Evolutionary conservation across 2,329 filamentous ascomycete species (phyloP), one percentile per base, ranked within the genome.

Genomic region (Fusarium continuum): DNA sequence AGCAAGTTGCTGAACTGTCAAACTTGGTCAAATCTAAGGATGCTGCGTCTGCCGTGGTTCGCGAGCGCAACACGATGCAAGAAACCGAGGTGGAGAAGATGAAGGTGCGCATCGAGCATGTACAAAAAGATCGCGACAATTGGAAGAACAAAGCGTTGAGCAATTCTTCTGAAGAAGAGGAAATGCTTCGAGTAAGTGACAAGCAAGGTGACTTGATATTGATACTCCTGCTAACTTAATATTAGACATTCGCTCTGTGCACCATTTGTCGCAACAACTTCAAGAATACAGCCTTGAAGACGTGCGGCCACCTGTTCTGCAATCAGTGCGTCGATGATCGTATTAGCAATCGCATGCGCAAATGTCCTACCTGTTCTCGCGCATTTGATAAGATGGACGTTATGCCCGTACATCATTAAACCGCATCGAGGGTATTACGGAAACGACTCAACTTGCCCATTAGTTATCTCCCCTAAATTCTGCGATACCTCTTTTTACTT

Each of bases 271-370:
- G 92, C 68, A 90, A 88, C 72, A 92, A 94, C 68, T 93, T 97
- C 80, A 98, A 98, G 78, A 92, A 98, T 73, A 96, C 93, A 1
- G 90, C 90, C 9, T 85, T 99, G 75, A 96, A 95, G 79, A 93
- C 91, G 1, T 99, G 95, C 75, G 95, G 95, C 2, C 95, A 99
- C 76, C 86, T 96, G 43, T 97, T 98, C 77, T 99, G 95, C 83
- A 89, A 89, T 72, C 85, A 88, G 41, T 99, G 95, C 74, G 91
- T 98, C 20, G 92, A 97, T 65, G 91, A 96, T 72, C 89, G 95
- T 54, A 88, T 97, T 61, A 88, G 87, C 39, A 96, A 95, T 72
- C 91, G 95, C 29, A 93, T 94, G 79, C 87, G 95, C 67, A 98
- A 98, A 77, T 99, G 95, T 73, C 95, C 95, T 4, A 94, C 92